Base-by-base conservation (phyloP, 2,329 filamentous ascomycete genomes). In the Clarireedia monteithiana region DNA sequence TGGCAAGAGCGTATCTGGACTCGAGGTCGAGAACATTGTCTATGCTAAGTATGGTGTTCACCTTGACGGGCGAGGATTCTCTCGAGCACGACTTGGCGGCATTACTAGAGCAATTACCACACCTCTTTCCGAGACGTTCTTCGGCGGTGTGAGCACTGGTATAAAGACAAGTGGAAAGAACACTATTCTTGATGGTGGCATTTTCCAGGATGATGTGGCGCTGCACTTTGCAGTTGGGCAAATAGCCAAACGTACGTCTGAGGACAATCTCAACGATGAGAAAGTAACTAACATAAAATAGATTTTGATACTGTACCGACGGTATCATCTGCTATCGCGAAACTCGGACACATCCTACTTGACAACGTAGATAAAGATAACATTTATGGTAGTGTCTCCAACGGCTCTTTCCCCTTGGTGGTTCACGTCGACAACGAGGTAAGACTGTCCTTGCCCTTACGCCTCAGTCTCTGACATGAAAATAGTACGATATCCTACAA, bases 71-170 rank as follows among this genome's bases (percentile, higher is more conserved):
- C 71, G 71, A 57, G 62, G 64, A 1, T 75, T 77, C 58, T 64
- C 63, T 1, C 67, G 74, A 24, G 74, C 75, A 10, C 68, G 71
- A 26, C 64, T 75, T 17, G 74, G 71, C 15, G 75, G 75, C 17
- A 68, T 77, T 17, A 77, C 74, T 4, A 67, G 68, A 49, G 72
- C 73, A 1, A 65, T 78, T 9, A 73, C 74, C 2, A 63, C 72
- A 5, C 75, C 74, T 9, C 58, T 60, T 26, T 59, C 46, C 5
- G 64, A 58, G 24, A 70, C 63, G 9, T 71, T 72, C 20, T 60
- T 72, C 5, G 64, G 64, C 5, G 75, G 75, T 15, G 71, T 77
- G n/a, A 75, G 72, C 56, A 69, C 69, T 0, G 73, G 72, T 5
- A 68, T 77, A 59, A 66, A 68, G 46, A 74, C 72, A 4, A 67